Evolutionary conservation across 495 filamentous ascomycete species (phyloP), one percentile per base, ranked within the genome.

Genomic region (Aspergillus incahuasiensis): DNA sequence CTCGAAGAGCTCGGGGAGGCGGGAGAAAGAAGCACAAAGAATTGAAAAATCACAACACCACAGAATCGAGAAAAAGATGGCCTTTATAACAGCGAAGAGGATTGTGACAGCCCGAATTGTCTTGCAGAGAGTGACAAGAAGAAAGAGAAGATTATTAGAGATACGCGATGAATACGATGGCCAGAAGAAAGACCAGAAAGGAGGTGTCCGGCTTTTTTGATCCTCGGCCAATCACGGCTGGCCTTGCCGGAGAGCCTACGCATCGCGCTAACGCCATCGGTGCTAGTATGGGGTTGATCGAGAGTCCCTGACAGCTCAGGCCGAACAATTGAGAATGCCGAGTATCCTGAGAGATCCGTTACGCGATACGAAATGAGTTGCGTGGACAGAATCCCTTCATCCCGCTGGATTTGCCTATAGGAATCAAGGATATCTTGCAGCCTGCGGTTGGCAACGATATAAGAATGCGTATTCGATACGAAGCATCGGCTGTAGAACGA

Each of bases 141-240:
- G 50, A 54, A 54, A 50, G 57, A 52, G 55, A 57, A 55, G 51
- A 52, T 45, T 44, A 52, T n/a, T n/a, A n/a, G 55, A 41, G 61
- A 58, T 57, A 60, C 55, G 43, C 60, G 40, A 54, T 56, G 34
- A 54, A 61, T 52, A 56, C 48, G 57, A 57, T 45, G 56, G 57
- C 40, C 35, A 21, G 52, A 55, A 60, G 53, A 65, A 66, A 61
- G 60, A 18, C 49, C 54, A 62, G 53, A 65, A 66, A 63, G 60
- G 62, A 63, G 60, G 59, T 56, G 55, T 49, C 58, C 24, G 50
- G 52, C 54, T 63, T 64, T 68, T 60, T 57, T 58, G 60, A 54
- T 54, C 48, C 52, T 57, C 56, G 49, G 47, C 58, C 60, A 64
- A 60, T 66, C 58, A 55, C 45, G 9, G 40, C 1, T 35, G 7